Base-by-base conservation (phyloP, 2,329 filamentous ascomycete genomes). In the Fusarium siculi region DNA sequence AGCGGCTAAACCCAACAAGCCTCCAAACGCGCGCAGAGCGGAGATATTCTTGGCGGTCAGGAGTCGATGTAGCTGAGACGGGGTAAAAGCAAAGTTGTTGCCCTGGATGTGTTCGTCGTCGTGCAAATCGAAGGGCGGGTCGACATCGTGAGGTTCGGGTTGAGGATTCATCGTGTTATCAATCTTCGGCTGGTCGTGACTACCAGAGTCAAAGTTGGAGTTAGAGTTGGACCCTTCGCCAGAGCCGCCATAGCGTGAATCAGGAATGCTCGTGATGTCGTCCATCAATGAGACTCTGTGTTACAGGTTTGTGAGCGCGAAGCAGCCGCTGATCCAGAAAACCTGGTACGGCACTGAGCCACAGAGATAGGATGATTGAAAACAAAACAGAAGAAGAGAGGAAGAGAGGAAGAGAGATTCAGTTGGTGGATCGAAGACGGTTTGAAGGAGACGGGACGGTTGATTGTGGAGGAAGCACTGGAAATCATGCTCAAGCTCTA, bases 41-140 rank as follows among this genome's bases (percentile, higher is more conserved):
- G 82, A 65, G 11, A 87, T 79, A 23, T 81, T 87, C 59, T 87
- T 86, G 30, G 85, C 83, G n/a, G 84, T 86, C 36, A 88, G 76
- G 37, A 90, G 83, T 64, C 86, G 87, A 76, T 86, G 86, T 7
- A 90, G 80, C 63, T 89, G 87, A 8, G 83, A 83, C 4, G 87
- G 86, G 1, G 85, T 84, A 66, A 89, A 90, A 18, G 86, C 87
- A 67, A 90, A 90, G 11, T 81, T 83, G 74, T 86, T 88, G 62
- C 73, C 72, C 16, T 77, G 69, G 23, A 77, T 58, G 37, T 77
- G 78, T 9, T 77, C 70, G 37, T 80, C 75, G 25, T 79, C 71
- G 55, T 66, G 70, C 44, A 82, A 65, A 62, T 81, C 79, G 62
- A 76, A 69, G 14, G 65, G 44, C n/a, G 62, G 47, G 55, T 66